Conservation (phyloP, 1,284 basidiomycete genomes). For the Cryptococcus sp. region DNA sequence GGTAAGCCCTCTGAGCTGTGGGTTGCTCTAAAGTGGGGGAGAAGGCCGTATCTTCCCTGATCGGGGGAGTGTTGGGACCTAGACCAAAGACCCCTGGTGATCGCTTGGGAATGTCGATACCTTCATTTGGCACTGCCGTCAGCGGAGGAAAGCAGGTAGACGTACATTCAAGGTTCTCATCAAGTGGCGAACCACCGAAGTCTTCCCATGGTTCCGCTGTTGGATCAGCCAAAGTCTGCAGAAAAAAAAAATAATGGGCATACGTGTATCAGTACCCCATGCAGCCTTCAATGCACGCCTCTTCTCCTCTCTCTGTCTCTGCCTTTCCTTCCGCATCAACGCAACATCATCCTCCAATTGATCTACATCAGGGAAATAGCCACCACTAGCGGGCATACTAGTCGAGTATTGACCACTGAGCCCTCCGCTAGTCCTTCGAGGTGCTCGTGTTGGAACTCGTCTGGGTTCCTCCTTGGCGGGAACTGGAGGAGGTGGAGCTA, state of each 20-base stretch:
- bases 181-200: slow-evolving; percentile 41
- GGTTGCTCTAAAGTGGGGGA: slow-evolving; percentile 2
- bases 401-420: slow-evolving; percentile 46
- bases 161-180: slow-evolving; percentile 33
- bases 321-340: slow-evolving; percentile 31
- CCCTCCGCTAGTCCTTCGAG: slow-evolving; percentile 33
- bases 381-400: slow-evolving; percentile 41
- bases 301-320: slow-evolving; percentile 43
- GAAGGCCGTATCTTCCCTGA: slow-evolving; percentile 15
- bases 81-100: not conserved
- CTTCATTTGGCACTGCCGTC: slow-evolving; percentile 19
- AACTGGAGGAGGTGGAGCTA: slow-evolving; percentile 17
- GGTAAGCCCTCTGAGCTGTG: slow-evolving; percentile 4
- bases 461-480: slow-evolving; percentile 16
- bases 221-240: slow-evolving; percentile 12
- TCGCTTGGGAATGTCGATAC: not conserved
- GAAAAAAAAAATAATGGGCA: slow-evolving; percentile 11
- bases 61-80: slow-evolving; percentile 17
- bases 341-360: slow-evolving; percentile 29
- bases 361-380: slow-evolving; percentile 38
- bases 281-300: slow-evolving; percentile 45
- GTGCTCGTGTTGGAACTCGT: slow-evolving; percentile 7
- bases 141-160: slow-evolving; percentile 2
- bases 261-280: slow-evolving; percentile 48
- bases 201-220: slow-evolving; percentile 48